A percentile compares a stretch with the other conserved stretches of the same genome.
Evolutionary conservation across 345 rosid genomes (phyloP).

Genomic region (Odontarrhena argentea): DNA sequence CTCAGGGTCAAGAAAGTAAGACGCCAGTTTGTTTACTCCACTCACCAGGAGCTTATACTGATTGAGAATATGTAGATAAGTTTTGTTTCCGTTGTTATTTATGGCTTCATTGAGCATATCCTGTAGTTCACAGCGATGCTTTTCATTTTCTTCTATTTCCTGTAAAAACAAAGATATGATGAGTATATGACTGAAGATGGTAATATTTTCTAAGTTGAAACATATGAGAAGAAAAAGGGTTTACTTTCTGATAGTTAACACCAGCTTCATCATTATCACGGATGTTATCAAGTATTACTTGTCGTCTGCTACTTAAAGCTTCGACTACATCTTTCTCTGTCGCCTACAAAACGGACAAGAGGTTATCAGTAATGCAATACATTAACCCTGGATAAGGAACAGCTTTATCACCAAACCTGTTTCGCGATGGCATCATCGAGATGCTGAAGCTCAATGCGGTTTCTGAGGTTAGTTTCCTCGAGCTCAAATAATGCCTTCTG

Average conservation of each 20-base stretch:
- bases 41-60: constrained; percentile 95
- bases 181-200: constrained; percentile 16
- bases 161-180: constrained; percentile 37
- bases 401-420: constrained; percentile 53
- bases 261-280: constrained; percentile 97
- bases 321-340: constrained; percentile 64
- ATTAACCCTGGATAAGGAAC: neutral
- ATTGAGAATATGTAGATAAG: constrained; percentile 81
- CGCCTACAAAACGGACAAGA: constrained; percentile 46
- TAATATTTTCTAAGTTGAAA: constrained; percentile 12
- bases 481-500: constrained; percentile 92
- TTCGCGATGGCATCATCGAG: constrained; percentile 86
- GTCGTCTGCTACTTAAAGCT: constrained; percentile 73
- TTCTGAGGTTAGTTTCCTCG: constrained; percentile 82
- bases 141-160: constrained; percentile 91
- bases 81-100: constrained; percentile 72
- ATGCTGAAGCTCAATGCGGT: constrained; percentile 76
- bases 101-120: constrained; percentile 88
- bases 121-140: constrained; percentile 74
- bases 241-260: constrained; percentile 74
- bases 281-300: constrained; percentile 92
- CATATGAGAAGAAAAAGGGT: constrained; percentile 8
- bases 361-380: constrained; percentile 23
- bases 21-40: constrained; percentile 18
- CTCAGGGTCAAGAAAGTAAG: constrained; percentile 7